phyloP scores from a whole-genome alignment of 495 filamentous ascomycete species.

The Rhypophila decipiens region DNA sequence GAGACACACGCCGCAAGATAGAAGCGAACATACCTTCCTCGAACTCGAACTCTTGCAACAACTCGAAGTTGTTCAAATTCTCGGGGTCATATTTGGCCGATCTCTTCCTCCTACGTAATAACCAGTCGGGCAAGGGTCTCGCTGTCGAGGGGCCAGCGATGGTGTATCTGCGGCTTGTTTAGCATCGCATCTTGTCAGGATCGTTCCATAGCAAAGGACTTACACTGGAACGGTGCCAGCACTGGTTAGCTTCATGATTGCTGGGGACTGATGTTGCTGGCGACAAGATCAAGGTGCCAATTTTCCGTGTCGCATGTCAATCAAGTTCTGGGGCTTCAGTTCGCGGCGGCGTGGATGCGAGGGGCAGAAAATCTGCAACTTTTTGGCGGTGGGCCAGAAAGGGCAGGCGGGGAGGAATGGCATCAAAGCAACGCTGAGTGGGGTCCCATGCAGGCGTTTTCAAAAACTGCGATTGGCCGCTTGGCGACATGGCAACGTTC shows the following conservation, averaged over 20 bases:
- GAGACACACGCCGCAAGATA: no score
- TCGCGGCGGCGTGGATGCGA: no score
- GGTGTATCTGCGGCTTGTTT: conserved; percentile 51
- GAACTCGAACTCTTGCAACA: conserved; percentile 97
- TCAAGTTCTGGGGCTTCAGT: not conserved
- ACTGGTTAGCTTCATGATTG: not conserved
- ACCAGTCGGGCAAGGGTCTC: conserved; percentile 89
- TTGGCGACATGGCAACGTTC: no score
- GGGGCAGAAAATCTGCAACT: conserved; percentile 1
- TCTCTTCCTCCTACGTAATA: conserved; percentile 82
- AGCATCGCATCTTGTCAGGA: not conserved
- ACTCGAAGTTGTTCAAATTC: conserved; percentile 86
- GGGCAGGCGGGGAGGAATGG: not conserved
- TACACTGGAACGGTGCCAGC: conserved; percentile 54
- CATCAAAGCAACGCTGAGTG: not conserved
- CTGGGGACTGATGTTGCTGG: not conserved
- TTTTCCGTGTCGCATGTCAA: no score
- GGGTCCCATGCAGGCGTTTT: no score
- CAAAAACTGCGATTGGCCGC: not conserved
- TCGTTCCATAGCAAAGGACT: conserved; percentile 1
- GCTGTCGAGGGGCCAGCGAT: conserved; percentile 89
- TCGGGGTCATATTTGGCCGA: conserved; percentile 90
- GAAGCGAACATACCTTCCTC: conserved; percentile 53
- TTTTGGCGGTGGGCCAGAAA: not conserved
- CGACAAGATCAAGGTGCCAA: no score